Base-by-base conservation (phyloP, 768 basidiomycete genomes). In the Russula sp. region DNA sequence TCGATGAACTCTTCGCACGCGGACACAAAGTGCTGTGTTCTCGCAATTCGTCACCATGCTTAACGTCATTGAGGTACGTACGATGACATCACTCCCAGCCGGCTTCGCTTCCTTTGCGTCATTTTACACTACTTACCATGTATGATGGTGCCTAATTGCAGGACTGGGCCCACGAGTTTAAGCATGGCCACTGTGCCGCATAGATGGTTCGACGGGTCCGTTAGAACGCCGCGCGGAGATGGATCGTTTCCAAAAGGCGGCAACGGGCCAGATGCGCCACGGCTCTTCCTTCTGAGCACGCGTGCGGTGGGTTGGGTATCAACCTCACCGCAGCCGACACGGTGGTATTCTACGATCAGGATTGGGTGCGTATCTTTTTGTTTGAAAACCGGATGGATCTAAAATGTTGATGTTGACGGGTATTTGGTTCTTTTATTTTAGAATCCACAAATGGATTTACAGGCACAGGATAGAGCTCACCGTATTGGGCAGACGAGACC, bases 41-140 rank as follows among this genome's bases (percentile, higher is more conserved):
- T 92, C 90, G 62, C 96, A 99, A 75, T 98, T 99, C 75, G 94
- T 90, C 52, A 94, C 89, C 5, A 94, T 98, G 94, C 78, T 98
- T 61, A 89, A 99, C 71, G 89, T 99, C 69, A 91, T 99, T 54
- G 88, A 97, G 81, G 92, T 92, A 68, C 20, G 2, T n/a, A n/a
- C n/a, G n/a, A n/a, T n/a, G n/a, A n/a, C n/a, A 36, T 3, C 42
- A 16, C 14, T 48, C 61, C 30, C 2, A 14, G 10, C 24, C 22
- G 65, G 36, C 34, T 50, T 8, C 28, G 28, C 52, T 10, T 63
- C 57, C 44, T 24, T 26, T 49, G 40, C 62, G 26, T 40, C 16
- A 6, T 56, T 57, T 32, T n/a, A n/a, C n/a, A n/a, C n/a, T n/a
- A n/a, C n/a, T n/a, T n/a, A 62, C 57, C 24, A 16, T 28, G 34